Percentiles rank a stretch among this genome's conserved stretches.
Evolutionary conservation across 2,329 filamentous ascomycete species (phyloP).

Genomic region (Talaromyces sp.): DNA sequence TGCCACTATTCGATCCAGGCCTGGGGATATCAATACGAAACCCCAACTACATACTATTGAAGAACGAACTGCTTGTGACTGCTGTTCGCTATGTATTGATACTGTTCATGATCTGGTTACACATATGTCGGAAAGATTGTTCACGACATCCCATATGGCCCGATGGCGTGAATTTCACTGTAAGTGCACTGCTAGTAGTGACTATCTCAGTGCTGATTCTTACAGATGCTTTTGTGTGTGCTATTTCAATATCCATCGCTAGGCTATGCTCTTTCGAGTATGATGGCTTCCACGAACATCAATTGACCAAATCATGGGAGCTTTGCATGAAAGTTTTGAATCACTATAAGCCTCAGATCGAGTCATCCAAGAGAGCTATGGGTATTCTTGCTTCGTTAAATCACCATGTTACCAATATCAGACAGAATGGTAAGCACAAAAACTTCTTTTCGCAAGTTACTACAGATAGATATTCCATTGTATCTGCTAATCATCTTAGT

Average conservation of each 20-base stretch:
- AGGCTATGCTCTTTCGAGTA: neutral
- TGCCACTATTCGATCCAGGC: neutral
- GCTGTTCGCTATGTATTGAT: neutral
- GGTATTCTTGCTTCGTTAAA: neutral
- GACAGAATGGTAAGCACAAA: neutral
- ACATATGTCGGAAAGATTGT: neutral
- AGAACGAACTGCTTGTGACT: neutral
- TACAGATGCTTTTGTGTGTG: neutral
- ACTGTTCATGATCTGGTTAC: neutral
- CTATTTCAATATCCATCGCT: neutral
- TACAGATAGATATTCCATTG: neutral
- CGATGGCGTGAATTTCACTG: neutral
- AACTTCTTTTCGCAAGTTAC: neutral
- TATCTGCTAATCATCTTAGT: too few relatives aligned
- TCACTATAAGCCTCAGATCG: neutral
- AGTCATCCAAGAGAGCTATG: neutral
- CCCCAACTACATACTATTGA: neutral
- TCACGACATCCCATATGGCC: neutral
- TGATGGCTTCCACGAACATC: neutral
- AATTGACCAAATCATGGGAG: neutral
- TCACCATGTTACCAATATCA: neutral
- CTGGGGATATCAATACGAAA: neutral
- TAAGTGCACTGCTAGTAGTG: neutral
- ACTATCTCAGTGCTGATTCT: neutral
- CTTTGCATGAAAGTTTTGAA: neutral